Conservation (phyloP, 352 stramenopile species). For the Thalassiosira livingstoniorum region DNA sequence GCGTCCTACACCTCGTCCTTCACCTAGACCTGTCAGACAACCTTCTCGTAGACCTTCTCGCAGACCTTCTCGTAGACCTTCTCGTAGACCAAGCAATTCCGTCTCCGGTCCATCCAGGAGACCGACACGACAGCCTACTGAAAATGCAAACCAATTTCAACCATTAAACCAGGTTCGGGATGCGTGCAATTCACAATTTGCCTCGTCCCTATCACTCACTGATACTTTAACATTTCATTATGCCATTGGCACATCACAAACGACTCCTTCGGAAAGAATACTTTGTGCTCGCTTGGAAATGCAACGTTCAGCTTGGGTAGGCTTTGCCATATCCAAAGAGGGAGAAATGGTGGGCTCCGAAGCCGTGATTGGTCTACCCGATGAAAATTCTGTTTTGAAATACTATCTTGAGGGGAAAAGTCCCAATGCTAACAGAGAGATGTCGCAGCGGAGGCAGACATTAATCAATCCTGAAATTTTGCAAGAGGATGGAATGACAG, state of each 20-base stretch:
- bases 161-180: too few species aligned
- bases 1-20: too few species aligned
- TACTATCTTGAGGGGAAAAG: constrained; percentile 19
- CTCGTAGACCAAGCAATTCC: too few species aligned
- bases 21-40: too few species aligned
- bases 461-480: constrained; percentile 19
- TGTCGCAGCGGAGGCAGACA: constrained; percentile 28
- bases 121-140: too few species aligned
- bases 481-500: constrained; percentile 20
- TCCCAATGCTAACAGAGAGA: not conserved
- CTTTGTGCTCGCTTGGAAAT: constrained; percentile 22
- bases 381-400: constrained; percentile 27
- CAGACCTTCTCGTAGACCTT: too few species aligned
- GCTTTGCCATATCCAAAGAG: constrained; percentile 22
- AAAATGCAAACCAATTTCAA: too few species aligned
- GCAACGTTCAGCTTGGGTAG: constrained; percentile 20
- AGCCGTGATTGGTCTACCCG: constrained; percentile 35
- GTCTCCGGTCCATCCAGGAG: too few species aligned
- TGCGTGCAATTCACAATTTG: too few species aligned
- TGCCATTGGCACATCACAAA: constrained; percentile 22
- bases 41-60: too few species aligned
- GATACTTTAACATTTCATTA: constrained; percentile 17
- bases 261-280: constrained; percentile 6
- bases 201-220: too few species aligned
- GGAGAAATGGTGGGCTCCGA: constrained; percentile 22